phyloP scores from a whole-genome alignment of 257 asterid genomes.

The Capsicum rhomboideum region DNA sequence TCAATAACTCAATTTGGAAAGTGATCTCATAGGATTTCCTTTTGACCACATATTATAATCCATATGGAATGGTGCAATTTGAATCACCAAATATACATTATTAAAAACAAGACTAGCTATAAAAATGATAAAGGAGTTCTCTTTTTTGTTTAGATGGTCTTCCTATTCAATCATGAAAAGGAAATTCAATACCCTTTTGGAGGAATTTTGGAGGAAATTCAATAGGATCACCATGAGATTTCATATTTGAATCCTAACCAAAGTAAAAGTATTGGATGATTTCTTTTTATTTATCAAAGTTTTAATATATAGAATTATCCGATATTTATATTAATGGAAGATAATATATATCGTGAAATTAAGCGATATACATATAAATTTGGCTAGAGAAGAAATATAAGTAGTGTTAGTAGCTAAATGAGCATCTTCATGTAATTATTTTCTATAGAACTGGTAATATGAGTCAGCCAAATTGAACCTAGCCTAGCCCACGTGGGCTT shows the following conservation, averaged over 20 bases:
- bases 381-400: background rate
- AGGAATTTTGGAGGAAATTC: background rate
- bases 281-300: background rate
- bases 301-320: background rate
- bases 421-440: background rate
- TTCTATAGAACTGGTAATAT: background rate
- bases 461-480: background rate
- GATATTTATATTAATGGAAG: background rate
- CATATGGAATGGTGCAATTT: background rate
- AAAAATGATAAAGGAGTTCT: background rate
- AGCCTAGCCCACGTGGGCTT: background rate
- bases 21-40: background rate
- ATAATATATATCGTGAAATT: background rate
- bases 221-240: background rate
- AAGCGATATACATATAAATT: background rate
- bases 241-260: background rate
- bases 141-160: background rate
- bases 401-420: background rate
- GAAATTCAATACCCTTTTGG: background rate
- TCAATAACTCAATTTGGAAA: background rate
- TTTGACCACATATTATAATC: conserved; percentile 1
- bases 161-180: background rate
- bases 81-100: background rate
- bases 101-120: background rate
- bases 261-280: background rate